These are phyloP conservation scores for Kuraishia molischiana DNA, from an alignment of 805 yeast species.

Conservation along the genomic window DNA sequence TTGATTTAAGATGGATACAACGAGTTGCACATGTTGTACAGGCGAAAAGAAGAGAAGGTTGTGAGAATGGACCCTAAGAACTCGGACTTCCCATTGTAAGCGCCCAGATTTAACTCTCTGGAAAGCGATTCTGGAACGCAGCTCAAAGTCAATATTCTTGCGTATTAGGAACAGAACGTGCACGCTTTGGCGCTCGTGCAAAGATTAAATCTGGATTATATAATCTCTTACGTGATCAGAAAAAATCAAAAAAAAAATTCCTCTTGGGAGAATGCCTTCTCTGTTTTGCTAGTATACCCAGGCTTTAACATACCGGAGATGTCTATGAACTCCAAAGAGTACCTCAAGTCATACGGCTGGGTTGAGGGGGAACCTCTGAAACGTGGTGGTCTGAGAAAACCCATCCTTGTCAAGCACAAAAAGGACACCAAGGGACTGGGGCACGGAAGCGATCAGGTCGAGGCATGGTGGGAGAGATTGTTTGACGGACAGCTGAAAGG, in stretches of 20 bases:
- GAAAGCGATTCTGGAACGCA: no score
- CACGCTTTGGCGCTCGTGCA: no score
- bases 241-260: not conserved
- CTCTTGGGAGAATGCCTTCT: not conserved
- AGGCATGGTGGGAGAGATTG: constrained; percentile 94
- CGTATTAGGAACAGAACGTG: no score
- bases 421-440: constrained; percentile 90
- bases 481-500: constrained; percentile 89
- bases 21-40: no score
- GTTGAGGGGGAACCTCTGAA: constrained; percentile 78
- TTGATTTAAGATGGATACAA: no score
- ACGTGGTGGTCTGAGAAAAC: constrained; percentile 73
- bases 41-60: no score
- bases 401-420: constrained; percentile 84
- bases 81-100: no score
- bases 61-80: no score
- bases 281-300: not conserved
- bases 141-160: no score
- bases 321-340: constrained; percentile 67
- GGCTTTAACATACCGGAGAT: no score
- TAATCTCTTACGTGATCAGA: not conserved
- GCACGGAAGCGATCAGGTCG: constrained; percentile 61
- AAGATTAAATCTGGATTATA: no score
- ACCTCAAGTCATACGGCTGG: constrained; percentile 83
- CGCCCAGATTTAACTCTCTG: no score